Base-by-base conservation (phyloP, 139 green algal genomes). In the Chlorella sp. region DNA sequence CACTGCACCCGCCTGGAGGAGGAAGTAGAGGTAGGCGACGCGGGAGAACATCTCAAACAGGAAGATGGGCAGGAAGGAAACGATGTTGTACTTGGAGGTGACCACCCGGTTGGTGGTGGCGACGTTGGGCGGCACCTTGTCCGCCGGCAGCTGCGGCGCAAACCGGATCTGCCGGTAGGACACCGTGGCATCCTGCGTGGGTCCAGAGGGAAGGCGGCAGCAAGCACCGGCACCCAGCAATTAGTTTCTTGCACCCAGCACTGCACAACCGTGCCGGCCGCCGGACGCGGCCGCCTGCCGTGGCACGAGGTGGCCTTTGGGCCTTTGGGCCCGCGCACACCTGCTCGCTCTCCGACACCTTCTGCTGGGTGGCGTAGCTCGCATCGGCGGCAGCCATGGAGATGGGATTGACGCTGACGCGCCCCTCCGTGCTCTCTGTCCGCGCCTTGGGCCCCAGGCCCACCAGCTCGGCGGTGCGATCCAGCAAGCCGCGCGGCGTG, bases 11-110 rank as follows among this genome's bases (percentile, higher is more conserved):
- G 73, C 77, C 79, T 88, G 85, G 38, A 91, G 70, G 11, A 92
- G 71, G 77, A 97, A 96, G 83, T 97, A 97, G 21, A 94, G 71
- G 85, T 96, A 95, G 46, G 92, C 92, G 7, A 92, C 83, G 23
- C 92, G 77, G 17, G 80, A 86, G 72, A 93, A 94, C 81, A 93
- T 94, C 63, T 96, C 89, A 46, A 90, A 92, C 43, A 97, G 76
- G 42, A 87, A 88, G 46, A 89, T 82, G 3, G 92, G 92, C 8
- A 97, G 66, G 76, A 96, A 97, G 35, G 89, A 93, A 66, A 91
- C 14, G 15, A 91, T 11, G 59, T 87, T 94, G 79, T 97, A 97
- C 81, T 96, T 96, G 43, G 82, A 77, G 11, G 91, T 96, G 5
- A 77, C 74, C 29, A 95, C 88, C 1, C 58, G 55, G 79, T 94